Conservation (phyloP, 306 rosid species). For the Cicer cuneatum region DNA sequence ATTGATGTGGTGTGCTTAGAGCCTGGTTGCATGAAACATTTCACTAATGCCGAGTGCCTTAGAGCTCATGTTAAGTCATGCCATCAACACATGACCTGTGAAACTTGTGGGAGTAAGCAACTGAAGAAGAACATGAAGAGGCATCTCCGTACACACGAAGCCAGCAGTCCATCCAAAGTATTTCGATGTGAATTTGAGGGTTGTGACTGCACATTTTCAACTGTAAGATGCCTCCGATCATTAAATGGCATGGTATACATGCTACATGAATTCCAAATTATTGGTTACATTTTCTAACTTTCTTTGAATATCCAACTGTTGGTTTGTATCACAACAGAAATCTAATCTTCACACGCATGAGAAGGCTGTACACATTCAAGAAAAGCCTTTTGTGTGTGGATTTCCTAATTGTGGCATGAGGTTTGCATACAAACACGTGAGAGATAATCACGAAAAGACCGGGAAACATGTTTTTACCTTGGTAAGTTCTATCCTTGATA, state of each 20-base stretch:
- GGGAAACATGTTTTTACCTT: constrained; percentile 59
- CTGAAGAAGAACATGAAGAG: constrained; percentile 79
- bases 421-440: constrained; percentile 86
- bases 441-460: constrained; percentile 81
- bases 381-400: constrained; percentile 68
- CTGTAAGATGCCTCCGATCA: constrained; percentile 50
- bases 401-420: constrained; percentile 85
- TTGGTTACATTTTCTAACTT: not conserved
- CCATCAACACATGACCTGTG: constrained; percentile 69
- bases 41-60: constrained; percentile 68
- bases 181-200: constrained; percentile 62
- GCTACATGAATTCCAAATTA: not conserved
- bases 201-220: constrained; percentile 65
- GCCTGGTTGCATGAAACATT: constrained; percentile 73
- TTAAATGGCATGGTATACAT: not conserved
- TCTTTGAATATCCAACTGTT: not conserved
- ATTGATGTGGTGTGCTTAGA: constrained; percentile 71
- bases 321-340: constrained; percentile 51
- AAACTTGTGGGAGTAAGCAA: constrained; percentile 66
- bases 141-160: constrained; percentile 68
- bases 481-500: constrained; percentile 53
- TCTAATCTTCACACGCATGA: constrained; percentile 77
- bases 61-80: constrained; percentile 67
- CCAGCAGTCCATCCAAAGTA: constrained; percentile 28
- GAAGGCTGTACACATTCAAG: constrained; percentile 72